Evolutionary conservation across 768 basidiomycete genomes (phyloP).

Genomic region (Rossbeevera mucosa): DNA sequence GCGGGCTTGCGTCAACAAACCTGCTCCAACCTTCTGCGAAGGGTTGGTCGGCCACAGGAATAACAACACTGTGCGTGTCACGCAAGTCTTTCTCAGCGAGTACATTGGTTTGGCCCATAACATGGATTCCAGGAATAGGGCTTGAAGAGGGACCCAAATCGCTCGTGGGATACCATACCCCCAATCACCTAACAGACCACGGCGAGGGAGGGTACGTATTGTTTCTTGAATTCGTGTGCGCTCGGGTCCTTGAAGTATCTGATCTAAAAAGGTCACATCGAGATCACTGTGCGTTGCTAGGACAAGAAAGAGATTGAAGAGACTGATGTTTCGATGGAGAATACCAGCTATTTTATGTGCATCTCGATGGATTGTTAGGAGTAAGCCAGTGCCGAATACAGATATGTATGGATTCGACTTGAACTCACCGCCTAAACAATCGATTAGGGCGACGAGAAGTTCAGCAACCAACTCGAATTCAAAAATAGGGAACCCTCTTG

Average conservation of each 20-base stretch:
- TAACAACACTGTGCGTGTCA: neutral
- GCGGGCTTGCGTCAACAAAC: neutral
- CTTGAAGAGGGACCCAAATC: neutral
- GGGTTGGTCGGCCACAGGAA: neutral
- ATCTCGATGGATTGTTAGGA: neutral
- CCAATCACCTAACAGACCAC: slow-evolving; percentile 3
- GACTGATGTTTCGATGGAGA: slow-evolving; percentile 5
- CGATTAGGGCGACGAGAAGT: neutral
- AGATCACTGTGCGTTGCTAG: neutral
- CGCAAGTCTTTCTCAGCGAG: neutral
- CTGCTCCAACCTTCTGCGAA: neutral
- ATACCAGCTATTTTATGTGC: neutral
- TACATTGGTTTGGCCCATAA: neutral
- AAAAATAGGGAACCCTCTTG: neutral
- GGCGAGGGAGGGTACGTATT: neutral
- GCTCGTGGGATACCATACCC: neutral
- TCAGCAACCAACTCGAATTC: neutral
- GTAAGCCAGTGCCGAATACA: neutral
- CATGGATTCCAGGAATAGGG: neutral
- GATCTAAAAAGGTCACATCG: neutral
- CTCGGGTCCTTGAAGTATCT: neutral
- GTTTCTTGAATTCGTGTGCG: neutral
- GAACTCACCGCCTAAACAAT: neutral
- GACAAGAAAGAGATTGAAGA: slow-evolving; percentile 6
- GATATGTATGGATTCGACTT: neutral